Evolutionary conservation across 1,139 yeast species (phyloP).

Genomic region (Lodderomyces beijingensis): DNA sequence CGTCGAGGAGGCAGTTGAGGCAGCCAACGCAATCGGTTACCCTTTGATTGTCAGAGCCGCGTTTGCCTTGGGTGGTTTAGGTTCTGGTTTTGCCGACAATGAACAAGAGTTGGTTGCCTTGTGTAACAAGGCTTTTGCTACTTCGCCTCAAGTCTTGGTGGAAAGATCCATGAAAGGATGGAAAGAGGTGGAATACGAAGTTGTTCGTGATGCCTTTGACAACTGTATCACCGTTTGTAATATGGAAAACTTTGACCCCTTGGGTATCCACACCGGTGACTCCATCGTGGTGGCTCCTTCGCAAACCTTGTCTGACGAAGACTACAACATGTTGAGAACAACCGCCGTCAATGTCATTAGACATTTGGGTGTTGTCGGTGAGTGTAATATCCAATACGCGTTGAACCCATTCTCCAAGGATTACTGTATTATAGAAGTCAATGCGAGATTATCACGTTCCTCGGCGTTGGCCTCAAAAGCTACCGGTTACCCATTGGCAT

Average conservation of each 20-base stretch:
- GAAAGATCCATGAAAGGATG: slow-evolving; percentile 98
- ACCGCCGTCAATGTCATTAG: slow-evolving; percentile 97
- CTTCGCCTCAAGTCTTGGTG: slow-evolving; percentile 93
- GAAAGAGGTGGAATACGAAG: slow-evolving; percentile 99
- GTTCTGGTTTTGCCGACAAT: slow-evolving; percentile 96
- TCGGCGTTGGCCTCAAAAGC: slow-evolving; percentile 99
- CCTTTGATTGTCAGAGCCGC: slow-evolving; percentile 99
- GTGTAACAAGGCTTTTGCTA: slow-evolving; percentile 89
- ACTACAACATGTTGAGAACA: slow-evolving; percentile 95
- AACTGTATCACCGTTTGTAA: slow-evolving; percentile 99
- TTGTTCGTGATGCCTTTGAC: slow-evolving; percentile 94
- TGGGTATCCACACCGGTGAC: slow-evolving; percentile 99
- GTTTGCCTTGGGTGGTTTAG: slow-evolving; percentile 94
- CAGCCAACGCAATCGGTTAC: slow-evolving; percentile 84
- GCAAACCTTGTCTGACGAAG: slow-evolving; percentile 95
- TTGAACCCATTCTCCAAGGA: slow-evolving; percentile 91
- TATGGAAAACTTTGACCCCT: slow-evolving; percentile 98
- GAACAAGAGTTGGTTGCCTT: slow-evolving; percentile 77
- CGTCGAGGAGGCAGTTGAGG: slow-evolving; percentile 76
- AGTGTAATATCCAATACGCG: slow-evolving; percentile 97
- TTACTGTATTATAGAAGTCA: slow-evolving; percentile 95
- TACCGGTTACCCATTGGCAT: slow-evolving; percentile 97
- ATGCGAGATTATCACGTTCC: slow-evolving; percentile 95
- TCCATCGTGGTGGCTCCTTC: slow-evolving; percentile 99
- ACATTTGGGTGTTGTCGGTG: slow-evolving; percentile 98